These are phyloP conservation scores for Trametes maxima DNA, from an alignment of 768 basidiomycete species.

Conservation along the genomic window DNA sequence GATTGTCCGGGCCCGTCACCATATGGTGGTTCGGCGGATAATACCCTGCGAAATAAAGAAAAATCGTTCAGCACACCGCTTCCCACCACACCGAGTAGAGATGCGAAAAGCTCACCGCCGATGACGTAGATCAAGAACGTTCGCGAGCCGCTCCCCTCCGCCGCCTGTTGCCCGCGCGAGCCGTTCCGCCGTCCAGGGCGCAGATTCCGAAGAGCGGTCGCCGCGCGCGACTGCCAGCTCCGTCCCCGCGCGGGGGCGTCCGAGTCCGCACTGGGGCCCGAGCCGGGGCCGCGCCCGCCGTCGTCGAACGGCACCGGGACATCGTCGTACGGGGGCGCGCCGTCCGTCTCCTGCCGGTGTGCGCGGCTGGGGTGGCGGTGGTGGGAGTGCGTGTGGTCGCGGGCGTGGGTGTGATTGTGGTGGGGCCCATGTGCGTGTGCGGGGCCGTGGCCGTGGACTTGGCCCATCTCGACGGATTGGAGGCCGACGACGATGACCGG, in stretches of 20 bases:
- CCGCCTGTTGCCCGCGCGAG: slow-evolving; percentile 18
- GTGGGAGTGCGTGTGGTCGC: slow-evolving; percentile 3
- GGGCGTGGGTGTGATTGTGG: background rate
- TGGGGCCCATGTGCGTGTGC: slow-evolving; percentile 4
- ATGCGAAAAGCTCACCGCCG: slow-evolving; percentile 52
- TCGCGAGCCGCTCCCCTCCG: slow-evolving; percentile 46
- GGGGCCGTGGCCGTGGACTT: slow-evolving; percentile 27
- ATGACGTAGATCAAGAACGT: slow-evolving; percentile 93
- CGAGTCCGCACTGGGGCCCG: slow-evolving; percentile 13
- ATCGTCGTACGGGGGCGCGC: background rate
- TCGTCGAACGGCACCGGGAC: slow-evolving; percentile 5
- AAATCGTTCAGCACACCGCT: background rate
- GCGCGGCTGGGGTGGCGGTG: background rate
- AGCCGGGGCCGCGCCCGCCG: background rate
- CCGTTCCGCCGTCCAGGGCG: slow-evolving; percentile 28
- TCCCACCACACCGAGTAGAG: background rate
- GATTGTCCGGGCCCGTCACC: slow-evolving; percentile 71
- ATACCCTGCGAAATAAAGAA: slow-evolving; percentile 58
- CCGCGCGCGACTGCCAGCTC: slow-evolving; percentile 64
- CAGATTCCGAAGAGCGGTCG: slow-evolving; percentile 61
- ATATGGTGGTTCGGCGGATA: slow-evolving; percentile 91
- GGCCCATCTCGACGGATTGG: slow-evolving; percentile 65
- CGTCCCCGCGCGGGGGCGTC: slow-evolving; percentile 36
- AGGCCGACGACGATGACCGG: slow-evolving; percentile 85
- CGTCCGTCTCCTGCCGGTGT: background rate